Evolutionary conservation across 2,329 filamentous ascomycete genomes (phyloP), one percentile per base, ranked within the genome.

Genomic region (Moelleriella libera): DNA sequence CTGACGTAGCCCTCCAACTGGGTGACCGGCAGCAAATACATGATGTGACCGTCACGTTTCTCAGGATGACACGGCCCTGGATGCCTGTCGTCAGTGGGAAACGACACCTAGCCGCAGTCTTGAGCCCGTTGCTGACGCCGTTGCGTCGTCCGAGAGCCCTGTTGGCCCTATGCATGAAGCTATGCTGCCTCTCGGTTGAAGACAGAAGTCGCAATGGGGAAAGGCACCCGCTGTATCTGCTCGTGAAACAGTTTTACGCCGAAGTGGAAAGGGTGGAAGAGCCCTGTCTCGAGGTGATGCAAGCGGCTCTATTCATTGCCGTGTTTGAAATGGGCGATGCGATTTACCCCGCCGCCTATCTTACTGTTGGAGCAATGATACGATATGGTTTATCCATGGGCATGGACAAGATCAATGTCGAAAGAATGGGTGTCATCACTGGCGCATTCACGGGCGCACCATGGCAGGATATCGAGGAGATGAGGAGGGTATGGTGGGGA

Each of bases 401-500:
- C 6, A 40, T 51, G 21, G 48, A 51, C 30, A 48, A 50, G 40
- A 28, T 49, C 37, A 49, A 43, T 28, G 6, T 39, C 9, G 48
- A 41, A n/a, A n/a, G 30, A 39, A 46, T 14, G 41, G 41, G 47
- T 30, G 41, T 42, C 21, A 14, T 42, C 21, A 6, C 21, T 5
- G 42, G 2, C 10, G 7, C 40, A 14, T 41, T 31, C 7, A 43
- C 32, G 37, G 37, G 29, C 37, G 37, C 45, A 4, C 44, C 48
- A 11, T 52, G 50, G 50, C 45, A 45, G 14, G 52, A 52, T 28
- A 32, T 49, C 8, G 50, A 54, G 30, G 52, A 54, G 45, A 47
- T 42, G 46, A 44, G 47, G 37, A 51, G 52, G 37, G 48, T 49
- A 3, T 54, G 52, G 52, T 52, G 52, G 52, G 52, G 29, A 29